Evolutionary conservation across 2,329 filamentous ascomycete species (phyloP).

Genomic region (Bertia moriformis): DNA sequence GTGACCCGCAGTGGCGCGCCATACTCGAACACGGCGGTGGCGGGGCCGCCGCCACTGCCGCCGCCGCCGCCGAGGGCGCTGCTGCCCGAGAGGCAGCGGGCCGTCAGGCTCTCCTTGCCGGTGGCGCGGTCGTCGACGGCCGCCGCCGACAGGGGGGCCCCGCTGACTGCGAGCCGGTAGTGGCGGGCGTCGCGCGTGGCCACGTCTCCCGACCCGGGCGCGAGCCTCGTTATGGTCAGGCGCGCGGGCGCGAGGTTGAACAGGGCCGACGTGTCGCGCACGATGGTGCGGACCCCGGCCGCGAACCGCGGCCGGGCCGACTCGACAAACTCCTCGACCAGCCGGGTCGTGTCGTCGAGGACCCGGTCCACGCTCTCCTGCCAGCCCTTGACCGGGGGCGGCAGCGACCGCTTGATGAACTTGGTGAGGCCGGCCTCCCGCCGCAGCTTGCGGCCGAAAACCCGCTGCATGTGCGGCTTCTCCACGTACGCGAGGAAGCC

Average conservation of each 20-base stretch:
- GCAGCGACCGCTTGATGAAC: slow-evolving; percentile 75
- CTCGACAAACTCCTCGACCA: slow-evolving; percentile 83
- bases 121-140: slow-evolving; percentile 44
- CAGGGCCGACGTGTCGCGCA: slow-evolving; percentile 72
- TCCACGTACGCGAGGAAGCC: slow-evolving; percentile 87
- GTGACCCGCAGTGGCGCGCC: slow-evolving; percentile 77
- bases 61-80: slow-evolving; percentile 62
- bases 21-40: slow-evolving; percentile 57
- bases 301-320: slow-evolving; percentile 72
- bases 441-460: slow-evolving; percentile 74
- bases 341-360: slow-evolving; percentile 71
- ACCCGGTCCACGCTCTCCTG: slow-evolving; percentile 78
- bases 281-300: slow-evolving; percentile 70
- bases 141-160: slow-evolving; percentile 36
- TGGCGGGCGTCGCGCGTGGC: slow-evolving; percentile 66
- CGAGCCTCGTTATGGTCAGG: slow-evolving; percentile 64
- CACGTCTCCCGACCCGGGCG: slow-evolving; percentile 47
- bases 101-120: slow-evolving; percentile 60
- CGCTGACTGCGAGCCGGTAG: slow-evolving; percentile 65
- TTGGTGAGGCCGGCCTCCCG: slow-evolving; percentile 82
- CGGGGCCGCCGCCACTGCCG: background rate
- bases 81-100: slow-evolving; percentile 52
- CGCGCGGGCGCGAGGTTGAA: slow-evolving; percentile 83
- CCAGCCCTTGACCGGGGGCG: slow-evolving; percentile 68
- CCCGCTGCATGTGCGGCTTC: slow-evolving; percentile 93